Evolutionary conservation across 148 eudicot genomes (phyloP).

Genomic region (Amaranthus cruentus): DNA sequence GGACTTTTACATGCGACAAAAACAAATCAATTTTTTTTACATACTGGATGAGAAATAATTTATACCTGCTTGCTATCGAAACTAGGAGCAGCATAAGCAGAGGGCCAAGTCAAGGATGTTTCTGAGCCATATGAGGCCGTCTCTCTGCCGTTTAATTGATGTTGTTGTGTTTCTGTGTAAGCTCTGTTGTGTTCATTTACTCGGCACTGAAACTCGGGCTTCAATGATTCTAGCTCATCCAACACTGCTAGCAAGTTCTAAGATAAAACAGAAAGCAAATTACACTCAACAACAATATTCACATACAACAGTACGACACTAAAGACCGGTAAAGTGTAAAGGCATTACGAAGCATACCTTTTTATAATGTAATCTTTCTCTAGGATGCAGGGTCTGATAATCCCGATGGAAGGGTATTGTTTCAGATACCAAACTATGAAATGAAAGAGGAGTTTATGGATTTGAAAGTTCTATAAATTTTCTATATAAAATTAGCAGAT

Average conservation of each 20-base stretch:
- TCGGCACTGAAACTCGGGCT: constrained; percentile 65
- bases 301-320: not conserved
- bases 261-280: constrained; percentile 11
- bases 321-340: not conserved
- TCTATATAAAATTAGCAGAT: constrained; percentile 16
- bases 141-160: constrained; percentile 35
- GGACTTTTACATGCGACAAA: not conserved
- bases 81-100: constrained; percentile 33
- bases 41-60: not conserved
- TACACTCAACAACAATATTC: constrained; percentile 10
- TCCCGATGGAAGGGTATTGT: constrained; percentile 91
- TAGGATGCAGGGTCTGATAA: constrained; percentile 54
- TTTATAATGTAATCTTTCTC: constrained; percentile 48
- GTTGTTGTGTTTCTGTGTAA: constrained; percentile 26
- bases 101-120: constrained; percentile 33
- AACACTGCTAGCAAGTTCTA: constrained; percentile 66
- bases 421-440: constrained; percentile 82
- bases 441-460: constrained; percentile 22
- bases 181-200: constrained; percentile 49
- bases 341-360: constrained; percentile 42
- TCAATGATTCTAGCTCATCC: constrained; percentile 78
- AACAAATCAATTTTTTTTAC: not conserved
- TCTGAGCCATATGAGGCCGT: constrained; percentile 38
- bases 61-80: constrained; percentile 55
- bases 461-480: constrained; percentile 6